A percentile compares a stretch with the other conserved stretches of the same genome.
phyloP scores from a whole-genome alignment of 371 early-diverging fungal species.

The Rhizopus arrhizus region DNA sequence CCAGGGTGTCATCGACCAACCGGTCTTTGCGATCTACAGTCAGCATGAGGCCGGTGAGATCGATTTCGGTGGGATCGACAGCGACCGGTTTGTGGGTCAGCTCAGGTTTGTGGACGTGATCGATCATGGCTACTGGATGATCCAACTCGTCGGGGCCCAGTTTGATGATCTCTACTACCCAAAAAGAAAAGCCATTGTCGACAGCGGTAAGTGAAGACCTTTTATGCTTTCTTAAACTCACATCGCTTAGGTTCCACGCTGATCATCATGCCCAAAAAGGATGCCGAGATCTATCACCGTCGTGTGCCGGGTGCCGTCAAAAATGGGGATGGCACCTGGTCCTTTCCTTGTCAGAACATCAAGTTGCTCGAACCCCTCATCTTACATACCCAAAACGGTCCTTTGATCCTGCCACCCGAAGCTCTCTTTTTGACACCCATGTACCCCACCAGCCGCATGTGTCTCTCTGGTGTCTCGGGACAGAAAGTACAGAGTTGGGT shows the following conservation, averaged over 20 bases:
- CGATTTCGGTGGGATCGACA: conserved; percentile 70
- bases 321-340: conserved; percentile 60
- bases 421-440: conserved; percentile 64
- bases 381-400: conserved; percentile 52
- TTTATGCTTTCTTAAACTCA: not conserved
- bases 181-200: conserved; percentile 55
- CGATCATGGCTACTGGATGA: conserved; percentile 82
- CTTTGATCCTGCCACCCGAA: conserved; percentile 51
- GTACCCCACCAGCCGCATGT: conserved; percentile 41
- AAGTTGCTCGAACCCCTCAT: conserved; percentile 46
- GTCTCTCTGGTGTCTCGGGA: conserved; percentile 71
- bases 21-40: conserved; percentile 74
- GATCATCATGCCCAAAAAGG: conserved; percentile 65
- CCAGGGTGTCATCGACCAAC: conserved; percentile 60
- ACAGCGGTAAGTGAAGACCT: conserved; percentile 43
- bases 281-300: conserved; percentile 70
- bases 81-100: conserved; percentile 51
- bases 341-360: conserved; percentile 53
- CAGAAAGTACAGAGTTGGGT: conserved; percentile 65
- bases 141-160: conserved; percentile 54
- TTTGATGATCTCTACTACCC: conserved; percentile 15
- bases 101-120: conserved; percentile 68
- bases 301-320: conserved; percentile 61
- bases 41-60: conserved; percentile 63
- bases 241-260: conserved; percentile 61